Evolutionary conservation across 306 rosid species (phyloP).

Genomic region (Alnus rubra): DNA sequence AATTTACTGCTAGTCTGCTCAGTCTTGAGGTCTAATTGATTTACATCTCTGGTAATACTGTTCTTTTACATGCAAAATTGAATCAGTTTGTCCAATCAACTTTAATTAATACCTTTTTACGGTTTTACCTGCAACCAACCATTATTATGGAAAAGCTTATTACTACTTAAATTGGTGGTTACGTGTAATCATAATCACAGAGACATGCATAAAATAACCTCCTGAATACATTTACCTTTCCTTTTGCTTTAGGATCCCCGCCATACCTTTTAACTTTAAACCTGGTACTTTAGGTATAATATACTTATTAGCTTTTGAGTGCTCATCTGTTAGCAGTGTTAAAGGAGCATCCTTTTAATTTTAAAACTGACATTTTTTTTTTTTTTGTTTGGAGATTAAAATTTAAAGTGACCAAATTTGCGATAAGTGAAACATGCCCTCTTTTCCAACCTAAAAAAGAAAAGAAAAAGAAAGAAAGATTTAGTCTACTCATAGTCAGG

Average conservation of each 20-base stretch:
- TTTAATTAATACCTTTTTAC: not conserved
- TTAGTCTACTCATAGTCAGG: not conserved
- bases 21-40: not conserved
- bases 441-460: not conserved
- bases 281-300: slow-evolving; percentile 12
- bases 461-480: not conserved
- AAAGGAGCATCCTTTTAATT: slow-evolving; percentile 29
- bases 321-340: slow-evolving; percentile 11
- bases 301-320: slow-evolving; percentile 14
- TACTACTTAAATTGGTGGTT: slow-evolving; percentile 1
- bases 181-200: slow-evolving; percentile 3
- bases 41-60: not conserved
- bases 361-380: not conserved
- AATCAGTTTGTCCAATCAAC: slow-evolving; percentile 2
- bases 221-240: not conserved
- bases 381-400: not conserved
- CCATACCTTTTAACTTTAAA: slow-evolving; percentile 22
- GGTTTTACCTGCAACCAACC: too few species aligned
- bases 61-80: slow-evolving; percentile 3
- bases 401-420: not conserved
- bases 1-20: too few species aligned
- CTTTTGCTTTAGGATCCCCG: slow-evolving; percentile 21
- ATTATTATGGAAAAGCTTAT: not conserved
- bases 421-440: not conserved
- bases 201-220: slow-evolving; percentile 23